Conservation (phyloP, 2,329 filamentous ascomycete species). For the Davidsoniella neocaledoniae region DNA sequence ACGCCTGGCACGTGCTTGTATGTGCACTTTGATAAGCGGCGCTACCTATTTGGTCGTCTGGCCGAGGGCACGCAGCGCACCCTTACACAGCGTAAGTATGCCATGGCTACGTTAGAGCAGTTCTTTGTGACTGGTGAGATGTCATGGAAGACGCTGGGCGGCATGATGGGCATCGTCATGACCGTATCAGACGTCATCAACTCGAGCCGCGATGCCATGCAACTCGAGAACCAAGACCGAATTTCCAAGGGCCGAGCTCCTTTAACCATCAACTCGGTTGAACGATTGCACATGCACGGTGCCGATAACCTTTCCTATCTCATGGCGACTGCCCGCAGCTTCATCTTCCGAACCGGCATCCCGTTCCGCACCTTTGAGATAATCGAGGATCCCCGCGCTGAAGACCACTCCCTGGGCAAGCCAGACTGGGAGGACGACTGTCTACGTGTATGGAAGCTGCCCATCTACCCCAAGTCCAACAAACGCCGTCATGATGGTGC, state of each 20-base stretch:
- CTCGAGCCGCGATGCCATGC: slow-evolving; percentile 25
- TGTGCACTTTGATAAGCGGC: slow-evolving; percentile 63
- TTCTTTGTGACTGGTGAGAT: slow-evolving; percentile 69
- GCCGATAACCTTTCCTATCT: slow-evolving; percentile 64
- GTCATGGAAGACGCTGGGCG: slow-evolving; percentile 62
- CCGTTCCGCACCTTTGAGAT: slow-evolving; percentile 58
- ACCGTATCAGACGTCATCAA: slow-evolving; percentile 57
- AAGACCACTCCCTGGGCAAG: slow-evolving; percentile 17
- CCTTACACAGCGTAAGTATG: slow-evolving; percentile 48
- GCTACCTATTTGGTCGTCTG: slow-evolving; percentile 73
- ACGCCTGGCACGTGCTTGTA: slow-evolving; percentile 64
- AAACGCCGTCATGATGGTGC: slow-evolving; percentile 11
- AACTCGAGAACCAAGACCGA: slow-evolving; percentile 25
- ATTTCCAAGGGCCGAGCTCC: slow-evolving; percentile 23
- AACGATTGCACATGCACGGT: slow-evolving; percentile 52
- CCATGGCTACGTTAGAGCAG: slow-evolving; percentile 50
- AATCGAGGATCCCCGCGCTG: slow-evolving; percentile 24
- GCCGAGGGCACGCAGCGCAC: slow-evolving; percentile 74
- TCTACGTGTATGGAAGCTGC: slow-evolving; percentile 73
- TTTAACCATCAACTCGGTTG: slow-evolving; percentile 15
- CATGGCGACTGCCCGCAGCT: slow-evolving; percentile 66
- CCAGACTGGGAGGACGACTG: slow-evolving; percentile 63
- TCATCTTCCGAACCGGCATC: slow-evolving; percentile 73
- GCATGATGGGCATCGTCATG: slow-evolving; percentile 69
- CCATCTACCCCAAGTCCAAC: slow-evolving; percentile 27